These are phyloP conservation scores for Venturia effusa DNA, from an alignment of 2,329 filamentous ascomycete genomes.

Conservation along the genomic window DNA sequence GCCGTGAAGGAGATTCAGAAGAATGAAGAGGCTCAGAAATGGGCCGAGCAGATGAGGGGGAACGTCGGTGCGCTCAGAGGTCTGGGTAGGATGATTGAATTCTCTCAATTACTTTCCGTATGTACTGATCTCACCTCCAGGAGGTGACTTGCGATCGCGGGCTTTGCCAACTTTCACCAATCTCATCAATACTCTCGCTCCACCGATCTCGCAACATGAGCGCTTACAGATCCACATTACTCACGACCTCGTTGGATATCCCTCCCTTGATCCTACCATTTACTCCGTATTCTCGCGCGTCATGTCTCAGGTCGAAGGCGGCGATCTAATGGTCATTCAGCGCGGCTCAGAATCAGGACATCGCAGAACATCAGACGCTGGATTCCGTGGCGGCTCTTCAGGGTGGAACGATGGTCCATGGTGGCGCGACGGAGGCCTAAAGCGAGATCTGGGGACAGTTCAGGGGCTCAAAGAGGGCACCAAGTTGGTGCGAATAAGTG, in stretches of 20 bases:
- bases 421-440: conserved; percentile 67
- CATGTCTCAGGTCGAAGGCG: conserved; percentile 98
- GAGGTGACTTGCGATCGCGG: conserved; percentile 58
- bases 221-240: conserved; percentile 95
- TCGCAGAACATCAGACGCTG: conserved; percentile 52
- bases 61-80: conserved; percentile 72
- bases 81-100: conserved; percentile 47
- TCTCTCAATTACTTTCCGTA: not conserved
- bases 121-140: conserved; percentile 33
- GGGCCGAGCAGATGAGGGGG: conserved; percentile 86
- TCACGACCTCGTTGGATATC: conserved; percentile 90
- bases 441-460: conserved; percentile 69
- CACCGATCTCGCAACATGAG: conserved; percentile 93
- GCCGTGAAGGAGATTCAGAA: conserved; percentile 91
- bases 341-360: conserved; percentile 76
- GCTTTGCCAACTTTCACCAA: conserved; percentile 92
- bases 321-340: conserved; percentile 88
- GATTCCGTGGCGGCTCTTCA: conserved; percentile 32
- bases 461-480: conserved; percentile 76
- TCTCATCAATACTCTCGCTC: conserved; percentile 87
- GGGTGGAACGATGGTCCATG: conserved; percentile 93
- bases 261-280: conserved; percentile 84
- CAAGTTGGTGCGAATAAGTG: conserved; percentile 80
- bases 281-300: conserved; percentile 87
- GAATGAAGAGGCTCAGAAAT: conserved; percentile 92